phyloP scores from a whole-genome alignment of 768 basidiomycete species.

The Trametes meyenii region DNA sequence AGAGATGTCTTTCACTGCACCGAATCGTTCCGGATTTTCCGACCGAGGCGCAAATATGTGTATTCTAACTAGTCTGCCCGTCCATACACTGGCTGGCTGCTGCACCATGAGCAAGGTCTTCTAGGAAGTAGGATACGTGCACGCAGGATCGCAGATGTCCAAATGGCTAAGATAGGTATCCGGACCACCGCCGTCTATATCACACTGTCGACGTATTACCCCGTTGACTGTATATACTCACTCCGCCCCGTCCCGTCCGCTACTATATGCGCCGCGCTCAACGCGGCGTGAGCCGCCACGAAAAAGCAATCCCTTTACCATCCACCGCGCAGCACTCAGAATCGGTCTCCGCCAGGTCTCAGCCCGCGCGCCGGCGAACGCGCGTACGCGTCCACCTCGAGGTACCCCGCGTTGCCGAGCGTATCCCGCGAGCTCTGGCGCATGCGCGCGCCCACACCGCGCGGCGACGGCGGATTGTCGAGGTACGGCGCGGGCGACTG shows the following conservation, averaged over 20 bases:
- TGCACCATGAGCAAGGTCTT: no score
- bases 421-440: slow-evolving; percentile 11
- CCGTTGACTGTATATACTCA: not conserved
- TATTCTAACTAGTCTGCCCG: no score
- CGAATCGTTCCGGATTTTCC: no score
- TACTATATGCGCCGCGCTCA: not conserved
- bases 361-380: slow-evolving; percentile 22
- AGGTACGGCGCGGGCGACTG: slow-evolving; percentile 5
- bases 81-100: no score
- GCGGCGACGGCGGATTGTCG: slow-evolving; percentile 18
- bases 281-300: not conserved
- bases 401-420: slow-evolving; percentile 21
- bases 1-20: no score
- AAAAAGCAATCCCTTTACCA: not conserved
- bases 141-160: no score
- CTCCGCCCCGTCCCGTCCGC: not conserved
- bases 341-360: slow-evolving; percentile 18
- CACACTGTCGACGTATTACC: not conserved
- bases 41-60: no score
- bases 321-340: slow-evolving; percentile 7
- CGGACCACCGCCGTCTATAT: not conserved
- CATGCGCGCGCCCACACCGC: slow-evolving; percentile 8
- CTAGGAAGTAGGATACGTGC: no score
- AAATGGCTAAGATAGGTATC: no score
- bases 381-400: slow-evolving; percentile 8